Evolutionary conservation across 179 eudicot genomes (phyloP), one percentile per base, ranked within the genome.

Genomic region (Gypsophila paniculata): DNA sequence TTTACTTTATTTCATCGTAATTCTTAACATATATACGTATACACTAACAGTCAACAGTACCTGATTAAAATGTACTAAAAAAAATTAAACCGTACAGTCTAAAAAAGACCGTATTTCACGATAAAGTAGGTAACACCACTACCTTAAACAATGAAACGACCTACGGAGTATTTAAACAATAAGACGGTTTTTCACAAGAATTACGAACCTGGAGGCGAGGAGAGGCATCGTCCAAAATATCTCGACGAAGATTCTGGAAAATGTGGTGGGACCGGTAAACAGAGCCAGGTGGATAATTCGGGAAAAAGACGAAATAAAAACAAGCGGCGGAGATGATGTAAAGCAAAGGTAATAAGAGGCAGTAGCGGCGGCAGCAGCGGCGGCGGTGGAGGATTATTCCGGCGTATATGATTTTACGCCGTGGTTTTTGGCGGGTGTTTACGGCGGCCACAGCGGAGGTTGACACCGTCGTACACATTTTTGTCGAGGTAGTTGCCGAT

Each of bases 211-310:
- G 69, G 80, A 90, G 51, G 9, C 70, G 46, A 32, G 89, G 81
- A 32, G 89, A 80, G 26, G 89, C 76, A 72, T 81, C 77, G 44
- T 88, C 93, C 39, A 78, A 77, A 73, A 91, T 91, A 13, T 75
- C 83, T 7, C 48, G 65, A 65, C 93, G 83, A 21, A 91, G 88
- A 12, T 85, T 86, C 48, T 67, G 80, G 71, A 91, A 91, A 48
- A 90, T 72, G 69, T 85, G 74, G 70, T 86, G 90, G 61, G 89
- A 85, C 10, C 83, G 86, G 75, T 90, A 91, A 49, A 90, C 77
- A 0, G 96, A 86, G 2, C 96, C 97, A 59, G 91, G 92, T 32
- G 72, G 67, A 49, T 82, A 82, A 70, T 62, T 65, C 0, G 81
- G 85, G 52, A 76, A 80, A 65, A 86, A 72, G 68, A 91, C 12